Conservation (phyloP, 2,329 filamentous ascomycete species). For the Cladophialophora psammophila region DNA sequence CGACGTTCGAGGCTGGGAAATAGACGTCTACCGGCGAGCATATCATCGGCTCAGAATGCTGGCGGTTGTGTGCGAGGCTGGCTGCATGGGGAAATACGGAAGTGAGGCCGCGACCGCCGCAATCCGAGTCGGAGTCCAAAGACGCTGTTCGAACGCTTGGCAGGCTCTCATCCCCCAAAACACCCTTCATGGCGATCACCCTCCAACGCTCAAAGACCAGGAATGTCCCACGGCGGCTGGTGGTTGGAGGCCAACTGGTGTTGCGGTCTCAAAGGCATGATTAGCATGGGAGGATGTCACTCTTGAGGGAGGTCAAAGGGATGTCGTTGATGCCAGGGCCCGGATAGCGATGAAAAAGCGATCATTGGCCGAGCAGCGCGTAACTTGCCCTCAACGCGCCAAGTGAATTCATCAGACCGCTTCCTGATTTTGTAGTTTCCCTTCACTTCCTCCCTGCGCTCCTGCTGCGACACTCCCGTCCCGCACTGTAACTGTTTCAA, state of each 20-base stretch:
- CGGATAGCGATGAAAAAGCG: constrained; percentile 6
- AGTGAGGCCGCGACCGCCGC: neutral
- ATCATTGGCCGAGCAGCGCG: constrained; percentile 20
- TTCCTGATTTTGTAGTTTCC: constrained; percentile 11
- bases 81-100: neutral
- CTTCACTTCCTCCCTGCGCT: constrained; percentile 5
- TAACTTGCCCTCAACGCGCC: constrained; percentile 21
- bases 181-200: neutral
- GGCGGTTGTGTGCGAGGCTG: neutral
- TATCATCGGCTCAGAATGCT: neutral
- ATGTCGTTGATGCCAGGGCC: constrained; percentile 6
- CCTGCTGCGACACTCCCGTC: constrained; percentile 6
- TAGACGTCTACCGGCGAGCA: neutral
- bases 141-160: constrained; percentile 6
- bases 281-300: neutral
- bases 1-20: neutral
- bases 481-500: neutral
- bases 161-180: neutral
- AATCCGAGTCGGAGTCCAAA: neutral
- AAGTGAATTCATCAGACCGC: constrained; percentile 24
- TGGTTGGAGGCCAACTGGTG: constrained; percentile 7
- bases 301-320: neutral
- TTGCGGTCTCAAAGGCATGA: neutral
- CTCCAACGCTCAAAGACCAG: neutral
- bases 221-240: neutral